Evolutionary conservation across 2,329 filamentous ascomycete genomes (phyloP).

Genomic region (Aspergillus sp.): DNA sequence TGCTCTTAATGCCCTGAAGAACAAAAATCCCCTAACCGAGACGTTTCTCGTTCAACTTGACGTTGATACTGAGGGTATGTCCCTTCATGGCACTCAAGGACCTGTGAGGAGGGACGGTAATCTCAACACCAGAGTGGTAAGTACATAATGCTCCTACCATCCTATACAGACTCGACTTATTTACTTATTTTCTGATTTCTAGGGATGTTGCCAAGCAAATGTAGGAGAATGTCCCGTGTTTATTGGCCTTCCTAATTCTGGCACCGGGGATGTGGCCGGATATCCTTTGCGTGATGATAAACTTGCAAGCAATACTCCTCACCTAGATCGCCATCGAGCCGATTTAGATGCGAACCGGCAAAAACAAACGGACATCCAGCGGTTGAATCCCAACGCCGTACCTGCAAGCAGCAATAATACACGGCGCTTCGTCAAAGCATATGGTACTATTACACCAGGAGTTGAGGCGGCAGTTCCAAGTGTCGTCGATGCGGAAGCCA

Average conservation of each 20-base stretch:
- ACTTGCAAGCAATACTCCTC: not conserved
- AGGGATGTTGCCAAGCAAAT: not conserved
- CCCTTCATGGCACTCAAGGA: conserved; percentile 16
- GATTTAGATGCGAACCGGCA: conserved; percentile 20
- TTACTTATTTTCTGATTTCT: not conserved
- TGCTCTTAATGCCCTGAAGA: conserved; percentile 83
- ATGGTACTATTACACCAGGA: conserved; percentile 5
- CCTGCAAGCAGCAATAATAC: not conserved
- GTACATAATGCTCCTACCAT: not conserved
- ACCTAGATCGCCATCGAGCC: conserved; percentile 3
- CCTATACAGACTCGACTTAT: not conserved
- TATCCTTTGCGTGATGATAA: not conserved
- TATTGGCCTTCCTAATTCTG: not conserved
- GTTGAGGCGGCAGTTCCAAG: conserved; percentile 23
- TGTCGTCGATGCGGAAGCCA: conserved; percentile 26
- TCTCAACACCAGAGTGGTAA: not conserved
- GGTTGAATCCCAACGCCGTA: not conserved
- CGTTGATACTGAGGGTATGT: conserved; percentile 66
- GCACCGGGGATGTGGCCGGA: not conserved
- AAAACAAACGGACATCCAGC: conserved; percentile 8
- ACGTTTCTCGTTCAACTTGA: conserved; percentile 92
- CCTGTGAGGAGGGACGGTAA: not conserved
- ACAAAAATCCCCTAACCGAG: conserved; percentile 81
- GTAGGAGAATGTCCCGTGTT: not conserved
- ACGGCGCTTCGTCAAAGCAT: conserved; percentile 5